A percentile compares a stretch with the other conserved stretches of the same genome.
Evolutionary conservation across 805 yeast genomes (phyloP).

Genomic region (Candida yuanshanica): DNA sequence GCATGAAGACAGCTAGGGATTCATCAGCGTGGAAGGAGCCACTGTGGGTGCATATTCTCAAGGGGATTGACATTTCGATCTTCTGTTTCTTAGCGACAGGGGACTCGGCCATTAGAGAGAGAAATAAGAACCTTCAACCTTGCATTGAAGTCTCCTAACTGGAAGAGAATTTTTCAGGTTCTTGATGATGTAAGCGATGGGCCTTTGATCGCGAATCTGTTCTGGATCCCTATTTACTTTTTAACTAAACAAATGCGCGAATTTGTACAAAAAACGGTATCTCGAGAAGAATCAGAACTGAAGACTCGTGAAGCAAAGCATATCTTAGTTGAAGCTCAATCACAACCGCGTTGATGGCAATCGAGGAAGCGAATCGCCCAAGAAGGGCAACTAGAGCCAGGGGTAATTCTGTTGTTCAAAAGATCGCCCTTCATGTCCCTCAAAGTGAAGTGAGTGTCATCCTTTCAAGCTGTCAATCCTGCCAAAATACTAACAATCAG

Average conservation of each 20-base stretch:
- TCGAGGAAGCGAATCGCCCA: slow-evolving; percentile 8
- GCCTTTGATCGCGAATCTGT: too few species aligned
- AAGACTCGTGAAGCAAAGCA: not conserved
- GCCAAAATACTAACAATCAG: not conserved
- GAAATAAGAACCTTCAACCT: not conserved
- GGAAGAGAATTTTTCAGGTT: not conserved
- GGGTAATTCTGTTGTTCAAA: slow-evolving; percentile 57
- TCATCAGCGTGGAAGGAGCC: slow-evolving; percentile 98
- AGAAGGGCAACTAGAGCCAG: slow-evolving; percentile 34
- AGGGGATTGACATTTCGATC: slow-evolving; percentile 23
- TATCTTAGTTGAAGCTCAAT: not conserved
- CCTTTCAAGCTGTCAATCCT: not conserved
- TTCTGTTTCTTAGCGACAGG: slow-evolving; percentile 26
- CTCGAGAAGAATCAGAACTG: not conserved
- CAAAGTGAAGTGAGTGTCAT: slow-evolving; percentile 25
- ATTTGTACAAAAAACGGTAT: not conserved
- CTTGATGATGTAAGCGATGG: slow-evolving; percentile 1
- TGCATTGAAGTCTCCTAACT: not conserved
- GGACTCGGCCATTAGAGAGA: not conserved
- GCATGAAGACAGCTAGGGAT: slow-evolving; percentile 85
- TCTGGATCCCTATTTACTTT: too few species aligned
- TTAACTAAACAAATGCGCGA: not conserved
- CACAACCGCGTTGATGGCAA: too few species aligned
- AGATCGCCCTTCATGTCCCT: slow-evolving; percentile 52
- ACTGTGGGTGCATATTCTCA: slow-evolving; percentile 81